Evolutionary conservation across 352 stramenopile genomes (phyloP).

Genomic region (Phytopythium mirpurense): DNA sequence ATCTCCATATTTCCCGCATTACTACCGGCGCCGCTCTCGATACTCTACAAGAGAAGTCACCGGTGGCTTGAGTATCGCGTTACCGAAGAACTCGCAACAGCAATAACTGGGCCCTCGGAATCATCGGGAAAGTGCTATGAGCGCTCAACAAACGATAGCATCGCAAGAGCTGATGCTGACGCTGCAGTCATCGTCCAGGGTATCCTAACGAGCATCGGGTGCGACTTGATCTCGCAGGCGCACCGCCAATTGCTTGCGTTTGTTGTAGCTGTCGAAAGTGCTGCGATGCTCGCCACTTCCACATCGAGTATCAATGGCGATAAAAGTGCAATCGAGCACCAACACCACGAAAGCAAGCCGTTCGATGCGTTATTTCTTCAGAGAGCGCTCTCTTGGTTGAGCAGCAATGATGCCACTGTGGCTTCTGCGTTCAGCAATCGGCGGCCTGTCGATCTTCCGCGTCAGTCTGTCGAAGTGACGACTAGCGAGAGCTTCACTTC

Average conservation of each 20-base stretch:
- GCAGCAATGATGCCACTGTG: not conserved
- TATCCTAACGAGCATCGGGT: not conserved
- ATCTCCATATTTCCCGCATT: constrained; percentile 17
- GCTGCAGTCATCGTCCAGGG: not conserved
- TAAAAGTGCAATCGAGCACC: not conserved
- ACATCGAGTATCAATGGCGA: not conserved
- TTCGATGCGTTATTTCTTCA: not conserved
- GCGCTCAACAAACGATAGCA: not conserved
- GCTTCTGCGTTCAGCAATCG: not conserved
- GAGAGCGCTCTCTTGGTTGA: not conserved
- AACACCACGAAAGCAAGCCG: no score
- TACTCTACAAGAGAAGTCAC: constrained; percentile 24
- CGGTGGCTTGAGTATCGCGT: constrained; percentile 22
- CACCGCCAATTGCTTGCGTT: constrained; percentile 25
- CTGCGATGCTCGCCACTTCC: not conserved
- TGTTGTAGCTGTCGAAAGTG: constrained; percentile 3
- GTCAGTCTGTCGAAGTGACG: not conserved
- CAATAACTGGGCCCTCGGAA: not conserved
- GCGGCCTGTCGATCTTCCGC: not conserved
- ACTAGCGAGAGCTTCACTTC: not conserved
- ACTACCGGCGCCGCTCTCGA: constrained; percentile 7
- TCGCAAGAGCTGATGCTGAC: not conserved
- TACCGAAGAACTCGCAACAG: constrained; percentile 4
- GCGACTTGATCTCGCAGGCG: constrained; percentile 20
- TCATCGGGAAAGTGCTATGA: not conserved